These are phyloP conservation scores for Nidularia pulvinata DNA, from an alignment of 768 basidiomycete genomes.

Conservation along the genomic window DNA sequence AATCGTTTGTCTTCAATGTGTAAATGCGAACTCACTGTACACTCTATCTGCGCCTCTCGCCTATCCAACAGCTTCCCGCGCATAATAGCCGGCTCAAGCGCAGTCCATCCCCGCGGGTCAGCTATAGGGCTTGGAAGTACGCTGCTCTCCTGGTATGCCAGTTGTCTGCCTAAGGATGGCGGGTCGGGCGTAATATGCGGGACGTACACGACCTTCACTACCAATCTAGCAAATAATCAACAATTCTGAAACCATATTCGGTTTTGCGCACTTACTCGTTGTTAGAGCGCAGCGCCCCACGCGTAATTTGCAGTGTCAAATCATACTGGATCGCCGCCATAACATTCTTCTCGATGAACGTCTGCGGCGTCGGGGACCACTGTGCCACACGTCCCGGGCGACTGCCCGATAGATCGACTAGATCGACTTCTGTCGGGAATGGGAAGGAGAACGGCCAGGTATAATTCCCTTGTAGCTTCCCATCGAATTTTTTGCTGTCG, in stretches of 20 bases:
- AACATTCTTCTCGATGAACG: constrained; percentile 7
- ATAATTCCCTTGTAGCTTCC: constrained; percentile 5
- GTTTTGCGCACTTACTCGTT: not conserved
- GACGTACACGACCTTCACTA: constrained; percentile 23
- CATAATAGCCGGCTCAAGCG: constrained; percentile 12
- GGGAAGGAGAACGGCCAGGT: constrained; percentile 9
- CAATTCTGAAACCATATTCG: not conserved
- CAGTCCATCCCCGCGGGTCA: constrained; percentile 33
- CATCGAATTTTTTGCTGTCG: constrained; percentile 2
- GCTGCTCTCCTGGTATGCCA: constrained; percentile 25
- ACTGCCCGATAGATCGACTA: too few relatives aligned
- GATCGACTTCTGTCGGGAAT: constrained; percentile 8
- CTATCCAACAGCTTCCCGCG: constrained; percentile 17
- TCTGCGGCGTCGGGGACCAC: constrained; percentile 8
- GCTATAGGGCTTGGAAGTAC: constrained; percentile 25
- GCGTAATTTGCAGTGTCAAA: constrained; percentile 5
- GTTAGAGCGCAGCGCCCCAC: constrained; percentile 6
- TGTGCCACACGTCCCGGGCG: not conserved
- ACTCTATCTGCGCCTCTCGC: constrained; percentile 19
- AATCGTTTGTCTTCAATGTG: not conserved
- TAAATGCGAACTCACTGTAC: constrained; percentile 17
- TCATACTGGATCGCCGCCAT: constrained; percentile 8
- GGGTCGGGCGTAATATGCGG: constrained; percentile 27
- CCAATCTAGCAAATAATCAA: constrained; percentile 8
- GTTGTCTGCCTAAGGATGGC: constrained; percentile 25